Evolutionary conservation across 2,329 filamentous ascomycete genomes (phyloP).

Genomic region (Didymella sp.): DNA sequence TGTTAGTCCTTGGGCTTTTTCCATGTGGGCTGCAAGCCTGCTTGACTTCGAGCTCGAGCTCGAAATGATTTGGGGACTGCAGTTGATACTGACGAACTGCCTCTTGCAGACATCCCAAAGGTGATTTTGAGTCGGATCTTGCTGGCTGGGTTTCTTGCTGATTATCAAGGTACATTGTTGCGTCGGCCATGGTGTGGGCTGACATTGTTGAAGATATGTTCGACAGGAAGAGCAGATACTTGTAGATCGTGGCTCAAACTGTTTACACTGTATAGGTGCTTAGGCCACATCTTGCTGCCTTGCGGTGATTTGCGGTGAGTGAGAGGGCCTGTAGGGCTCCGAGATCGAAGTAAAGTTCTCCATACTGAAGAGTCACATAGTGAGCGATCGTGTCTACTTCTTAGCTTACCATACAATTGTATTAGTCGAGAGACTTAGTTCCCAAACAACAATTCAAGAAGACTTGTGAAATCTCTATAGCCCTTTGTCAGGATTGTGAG

Average conservation of each 20-base stretch:
- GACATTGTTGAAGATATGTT: neutral
- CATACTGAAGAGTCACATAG: neutral
- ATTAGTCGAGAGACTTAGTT: no score
- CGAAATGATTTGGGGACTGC: neutral
- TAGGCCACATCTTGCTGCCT: neutral
- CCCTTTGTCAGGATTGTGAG: no score
- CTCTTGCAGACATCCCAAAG: neutral
- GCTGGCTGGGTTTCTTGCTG: neutral
- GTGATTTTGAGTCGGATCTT: neutral
- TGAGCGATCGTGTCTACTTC: neutral
- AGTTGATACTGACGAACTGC: neutral
- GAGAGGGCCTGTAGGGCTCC: neutral
- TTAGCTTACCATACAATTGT: no score
- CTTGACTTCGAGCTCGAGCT: neutral
- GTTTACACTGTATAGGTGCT: neutral
- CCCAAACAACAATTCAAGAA: no score
- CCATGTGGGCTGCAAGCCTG: neutral
- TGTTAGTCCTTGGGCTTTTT: rapidly evolving
- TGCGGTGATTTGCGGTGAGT: neutral
- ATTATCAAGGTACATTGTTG: neutral
- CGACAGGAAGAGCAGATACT: no score
- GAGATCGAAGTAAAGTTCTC: neutral
- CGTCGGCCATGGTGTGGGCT: neutral
- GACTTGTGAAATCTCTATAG: no score
- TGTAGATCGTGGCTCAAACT: neutral